Percentiles rank a stretch among this genome's conserved stretches.
Conservation (phyloP, 129 eudicot genomes). For the sunflower (Helianthus annuus) region DNA sequence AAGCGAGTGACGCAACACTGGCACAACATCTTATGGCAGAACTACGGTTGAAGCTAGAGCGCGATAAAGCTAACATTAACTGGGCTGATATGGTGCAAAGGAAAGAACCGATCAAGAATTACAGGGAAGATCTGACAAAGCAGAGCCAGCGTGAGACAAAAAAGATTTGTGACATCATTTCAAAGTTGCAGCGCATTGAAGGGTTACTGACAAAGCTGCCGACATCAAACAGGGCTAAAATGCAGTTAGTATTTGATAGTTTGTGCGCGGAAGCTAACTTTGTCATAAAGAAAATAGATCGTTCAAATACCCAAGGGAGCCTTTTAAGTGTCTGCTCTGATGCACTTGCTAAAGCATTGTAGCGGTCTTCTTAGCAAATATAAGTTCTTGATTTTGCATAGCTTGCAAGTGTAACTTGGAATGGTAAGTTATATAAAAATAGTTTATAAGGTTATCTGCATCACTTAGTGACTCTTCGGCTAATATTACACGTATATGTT, state of each 20-base stretch:
- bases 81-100: not conserved
- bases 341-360: not conserved
- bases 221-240: not conserved
- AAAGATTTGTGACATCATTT: not conserved
- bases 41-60: not conserved
- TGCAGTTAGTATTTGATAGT: not conserved
- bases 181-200: slow-evolving; percentile 9
- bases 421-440: too few relatives aligned
- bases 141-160: not conserved
- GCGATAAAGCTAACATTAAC: not conserved
- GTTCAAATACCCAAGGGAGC: not conserved
- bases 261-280: not conserved
- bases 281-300: slow-evolving; percentile 2
- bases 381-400: not conserved
- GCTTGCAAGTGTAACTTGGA: not conserved
- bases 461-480: too few relatives aligned
- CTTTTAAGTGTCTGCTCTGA: not conserved
- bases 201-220: slow-evolving; percentile 2
- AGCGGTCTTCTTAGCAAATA: not conserved
- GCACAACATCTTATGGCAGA: slow-evolving; percentile 1
- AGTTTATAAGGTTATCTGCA: too few relatives aligned
- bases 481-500: too few relatives aligned
- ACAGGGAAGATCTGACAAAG: not conserved
- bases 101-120: not conserved
- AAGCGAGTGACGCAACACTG: not conserved